These are phyloP conservation scores for Diaporthe caulivora DNA, from an alignment of 2,329 filamentous ascomycete species.

Conservation along the genomic window DNA sequence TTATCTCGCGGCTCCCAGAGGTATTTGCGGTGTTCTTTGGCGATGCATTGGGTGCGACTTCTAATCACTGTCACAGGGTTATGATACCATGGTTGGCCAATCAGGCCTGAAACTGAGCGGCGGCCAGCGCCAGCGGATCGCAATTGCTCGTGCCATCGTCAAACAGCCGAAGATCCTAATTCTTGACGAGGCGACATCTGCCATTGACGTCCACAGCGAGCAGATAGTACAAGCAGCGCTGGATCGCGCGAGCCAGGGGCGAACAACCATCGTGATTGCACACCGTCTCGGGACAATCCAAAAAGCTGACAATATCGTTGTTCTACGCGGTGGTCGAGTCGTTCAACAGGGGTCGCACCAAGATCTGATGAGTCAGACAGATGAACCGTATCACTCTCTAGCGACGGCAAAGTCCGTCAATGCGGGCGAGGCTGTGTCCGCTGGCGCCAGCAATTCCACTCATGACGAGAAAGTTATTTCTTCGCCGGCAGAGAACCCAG, in stretches of 20 bases:
- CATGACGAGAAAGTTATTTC: neutral
- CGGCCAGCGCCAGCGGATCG: constrained; percentile 86
- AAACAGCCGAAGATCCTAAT: constrained; percentile 19
- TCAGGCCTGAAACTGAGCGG: constrained; percentile 79
- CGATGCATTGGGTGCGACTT: neutral
- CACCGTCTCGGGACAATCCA: constrained; percentile 11
- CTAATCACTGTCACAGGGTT: constrained; percentile 55
- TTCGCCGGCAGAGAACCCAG: neutral
- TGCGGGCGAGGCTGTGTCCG: neutral
- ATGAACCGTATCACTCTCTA: neutral
- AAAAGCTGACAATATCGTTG: constrained; percentile 18
- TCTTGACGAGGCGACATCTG: constrained; percentile 13
- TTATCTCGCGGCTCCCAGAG: constrained; percentile 72
- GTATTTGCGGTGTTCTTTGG: constrained; percentile 46
- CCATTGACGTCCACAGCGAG: constrained; percentile 65
- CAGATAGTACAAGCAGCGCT: constrained; percentile 13
- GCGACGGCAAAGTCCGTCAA: neutral
- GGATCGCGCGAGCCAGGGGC: constrained; percentile 5
- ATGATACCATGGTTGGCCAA: constrained; percentile 82
- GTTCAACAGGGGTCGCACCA: neutral
- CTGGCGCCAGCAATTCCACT: constrained; percentile 58
- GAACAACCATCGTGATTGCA: constrained; percentile 15
- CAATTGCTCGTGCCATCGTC: constrained; percentile 47
- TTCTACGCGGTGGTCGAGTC: neutral
- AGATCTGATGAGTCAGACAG: constrained; percentile 2